phyloP scores from a whole-genome alignment of 139 green algal species.

The Axilococcus clingmanii region DNA sequence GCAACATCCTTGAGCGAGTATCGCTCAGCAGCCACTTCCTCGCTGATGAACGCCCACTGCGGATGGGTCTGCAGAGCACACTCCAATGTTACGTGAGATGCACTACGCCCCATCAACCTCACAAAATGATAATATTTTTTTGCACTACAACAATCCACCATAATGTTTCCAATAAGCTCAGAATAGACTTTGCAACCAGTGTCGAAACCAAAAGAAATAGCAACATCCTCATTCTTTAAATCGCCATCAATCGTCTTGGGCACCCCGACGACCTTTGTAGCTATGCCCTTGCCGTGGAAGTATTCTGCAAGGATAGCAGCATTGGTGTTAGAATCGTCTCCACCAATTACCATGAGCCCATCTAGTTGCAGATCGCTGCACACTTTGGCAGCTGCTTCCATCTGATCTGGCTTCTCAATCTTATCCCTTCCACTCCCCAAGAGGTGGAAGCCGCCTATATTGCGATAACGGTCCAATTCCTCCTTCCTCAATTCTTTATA shows the following conservation, averaged over 20 bases:
- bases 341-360: conserved; percentile 49
- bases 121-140: conserved; percentile 66
- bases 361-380: conserved; percentile 32
- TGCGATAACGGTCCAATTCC: conserved; percentile 33
- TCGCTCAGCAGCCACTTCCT: conserved; percentile 31
- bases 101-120: conserved; percentile 23
- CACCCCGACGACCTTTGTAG: conserved; percentile 39
- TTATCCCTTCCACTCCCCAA: conserved; percentile 51
- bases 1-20: conserved; percentile 29
- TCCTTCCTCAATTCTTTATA: conserved; percentile 16
- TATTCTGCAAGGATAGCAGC: conserved; percentile 44
- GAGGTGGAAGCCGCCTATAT: conserved; percentile 62
- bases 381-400: conserved; percentile 16
- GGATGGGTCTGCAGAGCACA: conserved; percentile 54
- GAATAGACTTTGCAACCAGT: conserved; percentile 61
- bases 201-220: conserved; percentile 57
- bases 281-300: conserved; percentile 23
- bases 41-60: conserved; percentile 44
- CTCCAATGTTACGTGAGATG: conserved; percentile 58
- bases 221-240: conserved; percentile 41
- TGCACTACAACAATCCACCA: conserved; percentile 34
- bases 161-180: conserved; percentile 55
- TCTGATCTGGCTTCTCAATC: conserved; percentile 44
- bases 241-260: conserved; percentile 69
- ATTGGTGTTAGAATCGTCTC: conserved; percentile 67